Evolutionary conservation across 225 moss, liverwort and hornwort genomes (phyloP).

Genomic region (Marchantia polymorpha): DNA sequence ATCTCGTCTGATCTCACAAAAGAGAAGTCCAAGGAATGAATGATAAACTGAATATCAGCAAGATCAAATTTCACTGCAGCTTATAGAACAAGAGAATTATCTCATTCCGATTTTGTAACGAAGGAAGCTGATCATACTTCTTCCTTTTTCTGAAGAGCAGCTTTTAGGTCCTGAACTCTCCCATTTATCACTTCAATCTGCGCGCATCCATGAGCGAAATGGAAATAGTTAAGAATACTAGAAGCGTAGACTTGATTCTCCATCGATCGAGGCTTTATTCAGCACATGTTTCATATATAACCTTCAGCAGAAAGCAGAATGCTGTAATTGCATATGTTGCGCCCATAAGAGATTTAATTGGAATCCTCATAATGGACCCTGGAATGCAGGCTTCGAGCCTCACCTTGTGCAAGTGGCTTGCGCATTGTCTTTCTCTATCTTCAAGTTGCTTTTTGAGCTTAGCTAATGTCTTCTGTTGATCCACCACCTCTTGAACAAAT

Average conservation of each 20-base stretch:
- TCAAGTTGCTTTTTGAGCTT: conserved; percentile 57
- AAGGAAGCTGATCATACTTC: conserved; percentile 38
- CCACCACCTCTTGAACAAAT: conserved; percentile 77
- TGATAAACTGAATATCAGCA: too few species aligned
- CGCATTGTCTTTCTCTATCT: conserved; percentile 60
- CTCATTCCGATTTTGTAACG: background rate
- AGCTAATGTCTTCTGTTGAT: conserved; percentile 66
- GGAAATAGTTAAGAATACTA: background rate
- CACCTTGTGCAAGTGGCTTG: conserved; percentile 66
- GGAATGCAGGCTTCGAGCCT: background rate
- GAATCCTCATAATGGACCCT: background rate
- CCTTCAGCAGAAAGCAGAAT: background rate
- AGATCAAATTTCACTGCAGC: too few species aligned
- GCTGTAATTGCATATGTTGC: background rate
- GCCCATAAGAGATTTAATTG: too few species aligned
- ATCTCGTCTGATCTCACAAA: too few species aligned
- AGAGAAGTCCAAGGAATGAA: too few species aligned
- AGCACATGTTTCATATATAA: background rate
- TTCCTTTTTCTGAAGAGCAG: conserved; percentile 70
- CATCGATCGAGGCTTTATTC: background rate
- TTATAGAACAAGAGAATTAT: too few species aligned
- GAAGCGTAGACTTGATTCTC: background rate
- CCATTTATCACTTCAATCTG: conserved; percentile 67
- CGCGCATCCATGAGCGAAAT: conserved; percentile 9
- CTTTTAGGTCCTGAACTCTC: conserved; percentile 67